Percentiles rank a stretch among this genome's conserved stretches.
phyloP scores from a whole-genome alignment of 2,329 filamentous ascomycete species.

The Colletotrichum caudatum region DNA sequence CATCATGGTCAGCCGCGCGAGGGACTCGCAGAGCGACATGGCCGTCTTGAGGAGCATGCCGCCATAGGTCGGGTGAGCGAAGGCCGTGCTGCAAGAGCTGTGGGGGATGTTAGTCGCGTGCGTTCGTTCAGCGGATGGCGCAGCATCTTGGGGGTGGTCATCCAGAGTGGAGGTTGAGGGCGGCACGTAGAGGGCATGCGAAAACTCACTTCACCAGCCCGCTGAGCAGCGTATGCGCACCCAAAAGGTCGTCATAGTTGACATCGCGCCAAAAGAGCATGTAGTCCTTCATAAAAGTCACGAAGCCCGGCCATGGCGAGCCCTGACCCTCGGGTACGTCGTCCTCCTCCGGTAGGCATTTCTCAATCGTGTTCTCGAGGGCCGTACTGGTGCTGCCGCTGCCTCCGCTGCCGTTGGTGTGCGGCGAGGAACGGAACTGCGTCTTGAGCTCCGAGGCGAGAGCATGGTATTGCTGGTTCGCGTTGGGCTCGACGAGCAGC shows the following conservation, averaged over 20 bases:
- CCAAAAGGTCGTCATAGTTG: slow-evolving; percentile 78
- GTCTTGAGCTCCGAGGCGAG: slow-evolving; percentile 76
- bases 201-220: slow-evolving; percentile 77
- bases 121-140: not conserved
- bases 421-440: slow-evolving; percentile 58
- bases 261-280: slow-evolving; percentile 85
- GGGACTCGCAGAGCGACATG: slow-evolving; percentile 82
- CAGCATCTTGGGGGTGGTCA: not conserved
- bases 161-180: slow-evolving; percentile 8
- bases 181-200: not conserved
- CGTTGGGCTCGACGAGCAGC: slow-evolving; percentile 80
- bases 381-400: slow-evolving; percentile 54
- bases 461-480: slow-evolving; percentile 74
- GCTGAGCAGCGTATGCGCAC: slow-evolving; percentile 80
- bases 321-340: slow-evolving; percentile 73
- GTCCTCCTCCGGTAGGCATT: slow-evolving; percentile 73
- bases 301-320: slow-evolving; percentile 80
- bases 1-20: slow-evolving; percentile 85
- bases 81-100: slow-evolving; percentile 85
- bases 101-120: slow-evolving; percentile 10
- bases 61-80: slow-evolving; percentile 83
- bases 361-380: slow-evolving; percentile 73
- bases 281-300: slow-evolving; percentile 84
- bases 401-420: not conserved
- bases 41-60: slow-evolving; percentile 85